These are phyloP conservation scores for Suillus sp. DNA, from an alignment of 768 basidiomycete species.

Conservation along the genomic window DNA sequence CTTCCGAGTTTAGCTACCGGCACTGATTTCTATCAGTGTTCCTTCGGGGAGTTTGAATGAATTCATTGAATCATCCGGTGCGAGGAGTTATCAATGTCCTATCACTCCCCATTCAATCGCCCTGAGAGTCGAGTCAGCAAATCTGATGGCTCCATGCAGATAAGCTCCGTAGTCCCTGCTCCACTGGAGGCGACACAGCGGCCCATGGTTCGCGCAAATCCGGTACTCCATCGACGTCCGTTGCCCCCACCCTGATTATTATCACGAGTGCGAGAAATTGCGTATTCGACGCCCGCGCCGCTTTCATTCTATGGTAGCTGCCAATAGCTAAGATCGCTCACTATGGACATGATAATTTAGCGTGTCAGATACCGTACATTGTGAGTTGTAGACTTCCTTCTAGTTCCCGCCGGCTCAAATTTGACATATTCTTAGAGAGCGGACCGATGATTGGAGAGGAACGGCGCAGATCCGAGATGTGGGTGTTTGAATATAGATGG, in stretches of 20 bases:
- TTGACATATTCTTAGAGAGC: neutral
- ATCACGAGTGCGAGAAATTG: neutral
- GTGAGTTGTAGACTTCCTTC: neutral
- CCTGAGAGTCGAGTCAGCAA: neutral
- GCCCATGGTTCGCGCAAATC: neutral
- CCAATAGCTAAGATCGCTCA: neutral
- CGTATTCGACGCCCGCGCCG: neutral
- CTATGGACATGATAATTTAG: neutral
- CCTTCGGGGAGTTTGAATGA: neutral
- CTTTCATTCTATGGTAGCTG: neutral
- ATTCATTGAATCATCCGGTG: neutral
- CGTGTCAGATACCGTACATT: neutral
- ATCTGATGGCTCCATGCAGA: no score
- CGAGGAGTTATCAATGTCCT: neutral
- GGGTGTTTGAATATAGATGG: neutral
- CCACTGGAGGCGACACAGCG: neutral
- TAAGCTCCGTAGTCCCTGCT: neutral
- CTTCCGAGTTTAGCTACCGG: neutral
- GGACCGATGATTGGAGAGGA: neutral
- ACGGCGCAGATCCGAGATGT: neutral
- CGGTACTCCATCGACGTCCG: neutral
- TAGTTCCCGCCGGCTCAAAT: neutral
- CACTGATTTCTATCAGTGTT: neutral
- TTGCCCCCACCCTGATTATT: no score
- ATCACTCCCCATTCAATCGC: neutral